Evolutionary conservation across 2,329 filamentous ascomycete species (phyloP).

Genomic region (Calonectria fujianensis): DNA sequence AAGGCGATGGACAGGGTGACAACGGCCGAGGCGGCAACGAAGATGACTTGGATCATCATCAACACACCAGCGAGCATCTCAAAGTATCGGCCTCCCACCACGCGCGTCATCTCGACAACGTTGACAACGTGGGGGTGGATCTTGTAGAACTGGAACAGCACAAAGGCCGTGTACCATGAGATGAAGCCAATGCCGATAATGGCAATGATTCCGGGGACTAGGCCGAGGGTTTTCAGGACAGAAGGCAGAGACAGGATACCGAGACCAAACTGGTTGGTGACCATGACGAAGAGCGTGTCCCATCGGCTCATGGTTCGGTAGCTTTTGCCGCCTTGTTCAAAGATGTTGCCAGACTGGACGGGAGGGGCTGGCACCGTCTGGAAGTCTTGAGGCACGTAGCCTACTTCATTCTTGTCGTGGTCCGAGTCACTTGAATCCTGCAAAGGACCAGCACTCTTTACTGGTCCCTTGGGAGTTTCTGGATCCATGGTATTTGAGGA

Average conservation of each 20-base stretch:
- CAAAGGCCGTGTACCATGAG: slow-evolving; percentile 74
- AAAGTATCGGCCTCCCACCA: slow-evolving; percentile 61
- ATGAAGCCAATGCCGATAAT: slow-evolving; percentile 78
- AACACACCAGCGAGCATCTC: slow-evolving; percentile 47
- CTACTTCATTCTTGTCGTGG: slow-evolving; percentile 16
- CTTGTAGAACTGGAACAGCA: slow-evolving; percentile 78
- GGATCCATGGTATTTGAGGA: not conserved
- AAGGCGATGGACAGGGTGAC: slow-evolving; percentile 49
- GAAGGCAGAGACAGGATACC: slow-evolving; percentile 79
- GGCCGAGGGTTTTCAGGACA: slow-evolving; percentile 79
- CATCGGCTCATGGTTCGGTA: slow-evolving; percentile 53
- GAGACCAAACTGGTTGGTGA: slow-evolving; percentile 56
- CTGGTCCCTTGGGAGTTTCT: not conserved
- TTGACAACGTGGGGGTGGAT: slow-evolving; percentile 81
- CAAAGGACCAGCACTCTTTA: not conserved
- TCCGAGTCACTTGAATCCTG: slow-evolving; percentile 15
- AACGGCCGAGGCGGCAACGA: slow-evolving; percentile 48
- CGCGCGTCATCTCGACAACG: slow-evolving; percentile 79
- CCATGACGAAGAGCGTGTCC: slow-evolving; percentile 53
- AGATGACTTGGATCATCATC: slow-evolving; percentile 52
- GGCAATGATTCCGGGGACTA: slow-evolving; percentile 80
- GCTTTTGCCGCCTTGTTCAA: slow-evolving; percentile 53
- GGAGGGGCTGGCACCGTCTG: slow-evolving; percentile 44
- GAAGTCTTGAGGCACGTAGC: slow-evolving; percentile 39
- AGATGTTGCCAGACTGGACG: slow-evolving; percentile 50